Conservation (phyloP, 129 eudicot species). For the Flaveria trinervia region DNA sequence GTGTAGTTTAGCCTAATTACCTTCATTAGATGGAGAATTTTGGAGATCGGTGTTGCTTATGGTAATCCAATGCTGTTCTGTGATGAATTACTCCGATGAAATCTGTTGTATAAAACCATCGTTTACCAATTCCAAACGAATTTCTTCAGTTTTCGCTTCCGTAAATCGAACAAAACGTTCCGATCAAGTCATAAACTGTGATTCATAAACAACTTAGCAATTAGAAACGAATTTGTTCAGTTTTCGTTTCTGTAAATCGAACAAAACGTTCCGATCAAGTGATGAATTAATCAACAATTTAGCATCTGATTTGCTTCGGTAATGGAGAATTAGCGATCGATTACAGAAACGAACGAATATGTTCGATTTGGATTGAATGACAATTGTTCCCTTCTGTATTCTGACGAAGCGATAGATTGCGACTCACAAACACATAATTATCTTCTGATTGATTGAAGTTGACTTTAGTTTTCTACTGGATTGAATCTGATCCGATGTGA, state of each 20-base stretch:
- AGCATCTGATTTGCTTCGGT: neutral
- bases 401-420: neutral
- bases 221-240: neutral
- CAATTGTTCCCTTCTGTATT: neutral
- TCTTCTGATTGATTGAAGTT: too few species aligned
- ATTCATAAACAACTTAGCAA: too few species aligned
- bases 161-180: too few species aligned
- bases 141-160: neutral
- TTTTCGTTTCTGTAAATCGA: neutral
- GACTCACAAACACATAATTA: neutral
- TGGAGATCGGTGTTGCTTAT: too few species aligned
- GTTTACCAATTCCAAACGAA: neutral
- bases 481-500: neutral
- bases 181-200: too few species aligned
- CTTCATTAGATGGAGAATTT: too few species aligned
- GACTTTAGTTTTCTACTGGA: too few species aligned
- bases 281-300: too few species aligned
- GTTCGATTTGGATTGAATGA: neutral
- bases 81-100: too few species aligned
- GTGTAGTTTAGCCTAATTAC: neutral
- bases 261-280: too few species aligned
- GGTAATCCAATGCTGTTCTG: too few species aligned
- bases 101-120: too few species aligned
- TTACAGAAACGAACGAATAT: conserved; percentile 1
- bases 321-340: neutral